Evolutionary conservation across 2,329 filamentous ascomycete genomes (phyloP).

Genomic region (Stagonosporopsis cucurbitacearum): DNA sequence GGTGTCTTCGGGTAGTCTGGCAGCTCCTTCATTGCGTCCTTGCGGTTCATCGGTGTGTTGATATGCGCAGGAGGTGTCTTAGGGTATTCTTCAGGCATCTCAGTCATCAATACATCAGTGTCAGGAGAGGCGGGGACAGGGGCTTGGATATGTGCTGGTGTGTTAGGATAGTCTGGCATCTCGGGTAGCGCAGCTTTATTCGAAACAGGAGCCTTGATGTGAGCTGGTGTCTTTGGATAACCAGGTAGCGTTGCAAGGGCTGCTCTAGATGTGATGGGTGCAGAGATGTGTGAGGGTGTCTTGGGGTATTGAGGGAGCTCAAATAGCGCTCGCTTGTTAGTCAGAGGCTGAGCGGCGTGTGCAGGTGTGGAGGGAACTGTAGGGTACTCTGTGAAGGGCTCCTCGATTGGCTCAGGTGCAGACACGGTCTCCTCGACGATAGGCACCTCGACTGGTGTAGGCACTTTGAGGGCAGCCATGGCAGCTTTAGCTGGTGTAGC

Average conservation of each 20-base stretch:
- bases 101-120: conserved; percentile 16
- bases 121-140: conserved; percentile 7
- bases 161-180: conserved; percentile 32
- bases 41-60: not conserved
- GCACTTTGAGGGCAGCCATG: conserved; percentile 11
- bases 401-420: conserved; percentile 22
- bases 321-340: conserved; percentile 20
- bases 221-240: conserved; percentile 37
- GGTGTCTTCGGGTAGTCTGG: conserved; percentile 31
- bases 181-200: conserved; percentile 26
- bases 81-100: conserved; percentile 21
- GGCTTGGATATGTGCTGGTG: conserved; percentile 26
- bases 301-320: conserved; percentile 30
- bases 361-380: conserved; percentile 28
- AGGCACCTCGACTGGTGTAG: not conserved
- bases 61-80: conserved; percentile 6
- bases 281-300: conserved; percentile 32
- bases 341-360: conserved; percentile 21
- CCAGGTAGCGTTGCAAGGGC: conserved; percentile 27
- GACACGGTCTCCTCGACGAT: not conserved
- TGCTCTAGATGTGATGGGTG: conserved; percentile 24
- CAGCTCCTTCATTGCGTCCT: conserved; percentile 23
- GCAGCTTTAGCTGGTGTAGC: conserved; percentile 19
- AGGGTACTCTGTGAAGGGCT: conserved; percentile 33
- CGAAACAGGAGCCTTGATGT: conserved; percentile 28